A percentile compares a stretch with the other conserved stretches of the same genome.
These are phyloP conservation scores for Eucalyptus shirleyi DNA, from an alignment of 345 rosid genomes.

Conservation along the genomic window DNA sequence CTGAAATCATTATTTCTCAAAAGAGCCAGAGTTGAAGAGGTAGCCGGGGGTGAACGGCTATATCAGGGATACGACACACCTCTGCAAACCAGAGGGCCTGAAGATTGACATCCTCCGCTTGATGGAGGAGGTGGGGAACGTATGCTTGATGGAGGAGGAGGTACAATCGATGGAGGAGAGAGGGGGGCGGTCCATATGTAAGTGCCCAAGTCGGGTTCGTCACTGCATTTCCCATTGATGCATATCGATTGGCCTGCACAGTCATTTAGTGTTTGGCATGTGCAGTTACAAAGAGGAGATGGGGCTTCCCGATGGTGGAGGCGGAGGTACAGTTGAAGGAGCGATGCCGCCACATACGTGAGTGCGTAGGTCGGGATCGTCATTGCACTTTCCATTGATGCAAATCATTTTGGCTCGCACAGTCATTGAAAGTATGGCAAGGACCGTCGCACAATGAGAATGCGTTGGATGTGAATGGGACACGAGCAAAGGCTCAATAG, in stretches of 20 bases:
- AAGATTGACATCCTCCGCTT: background rate
- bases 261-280: slow-evolving; percentile 1
- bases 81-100: background rate
- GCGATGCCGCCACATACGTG: background rate
- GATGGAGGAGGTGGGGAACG: background rate
- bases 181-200: background rate
- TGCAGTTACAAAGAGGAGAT: slow-evolving; percentile 9
- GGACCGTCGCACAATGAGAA: slow-evolving; percentile 9
- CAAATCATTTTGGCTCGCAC: slow-evolving; percentile 23
- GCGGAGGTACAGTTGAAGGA: background rate
- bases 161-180: background rate
- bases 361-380: slow-evolving; percentile 14
- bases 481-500: background rate
- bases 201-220: slow-evolving; percentile 20
- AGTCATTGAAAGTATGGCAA: slow-evolving; percentile 4
- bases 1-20: slow-evolving; percentile 18
- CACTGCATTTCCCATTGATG: slow-evolving; percentile 10
- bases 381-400: slow-evolving; percentile 11
- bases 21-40: background rate
- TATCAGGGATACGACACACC: background rate
- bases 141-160: background rate
- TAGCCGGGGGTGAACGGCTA: slow-evolving; percentile 16
- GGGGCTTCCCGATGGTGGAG: background rate
- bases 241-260: slow-evolving; percentile 22
- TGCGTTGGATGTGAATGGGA: background rate